Evolutionary conservation across 2,329 filamentous ascomycete genomes (phyloP), one percentile per base, ranked within the genome.

Genomic region (Clarireedia hainanense): DNA sequence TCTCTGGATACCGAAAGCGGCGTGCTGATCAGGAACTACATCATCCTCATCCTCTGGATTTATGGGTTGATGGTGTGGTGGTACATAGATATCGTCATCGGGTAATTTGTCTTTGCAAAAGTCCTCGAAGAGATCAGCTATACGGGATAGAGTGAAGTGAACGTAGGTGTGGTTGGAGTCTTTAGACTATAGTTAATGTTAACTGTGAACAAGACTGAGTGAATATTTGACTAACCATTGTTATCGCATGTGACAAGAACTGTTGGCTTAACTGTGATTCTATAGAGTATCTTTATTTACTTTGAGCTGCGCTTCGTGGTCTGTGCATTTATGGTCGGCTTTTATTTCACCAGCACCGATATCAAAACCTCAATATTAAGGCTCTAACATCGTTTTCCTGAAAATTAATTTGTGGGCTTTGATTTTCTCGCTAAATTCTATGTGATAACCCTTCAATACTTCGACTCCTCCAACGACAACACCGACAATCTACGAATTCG

Each of bases 11-110:
- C 89, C 89, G 69, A 94, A 94, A 0, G 89, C 89, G 12, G 89
- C 89, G 68, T 94, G 89, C 73, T 94, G 89, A 70, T 94, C 88
- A 0, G 89, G 89, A 4, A 94, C 89, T 4, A 94, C 86, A 67
- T 94, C 89, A 67, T 94, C 89, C 72, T 94, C 88, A 69, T 94
- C 89, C 71, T 94, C 89, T 0, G 89, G 89, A 69, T 94, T 92
- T 67, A 91, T 78, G 42, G 89, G 89, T 69, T 90, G 88, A 68
- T 91, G 83, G 60, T 89, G 82, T 6, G 83, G 83, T 36, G 86
- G 83, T n/a, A 95, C 86, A 70, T 88, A 88, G 68, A 94, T 88
- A 56, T 91, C 87, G 72, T 94, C 89, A 59, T 79, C 75, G n/a
- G 84, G 84, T 46, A 88, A 79, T 66, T 78, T 80, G 73, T 86